phyloP scores from a whole-genome alignment of 495 filamentous ascomycete genomes.

The Lepraria neglecta region DNA sequence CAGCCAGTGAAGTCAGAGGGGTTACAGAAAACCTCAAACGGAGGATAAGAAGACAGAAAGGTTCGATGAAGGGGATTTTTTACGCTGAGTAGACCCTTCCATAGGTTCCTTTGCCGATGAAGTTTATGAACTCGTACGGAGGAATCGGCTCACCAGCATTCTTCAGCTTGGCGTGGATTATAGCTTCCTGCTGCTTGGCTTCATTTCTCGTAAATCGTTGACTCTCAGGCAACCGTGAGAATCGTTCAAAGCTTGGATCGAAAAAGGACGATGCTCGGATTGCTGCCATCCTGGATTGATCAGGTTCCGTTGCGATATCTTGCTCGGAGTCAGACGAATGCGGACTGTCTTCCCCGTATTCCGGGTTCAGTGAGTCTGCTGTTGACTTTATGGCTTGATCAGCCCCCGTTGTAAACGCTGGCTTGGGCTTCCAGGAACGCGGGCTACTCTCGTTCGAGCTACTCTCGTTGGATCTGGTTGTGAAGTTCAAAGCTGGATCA shows the following conservation, averaged over 20 bases:
- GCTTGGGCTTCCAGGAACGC: too few relatives aligned
- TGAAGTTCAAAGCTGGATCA: background rate
- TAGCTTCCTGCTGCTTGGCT: slow-evolving; percentile 44
- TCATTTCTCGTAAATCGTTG: slow-evolving; percentile 3
- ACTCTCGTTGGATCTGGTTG: too few relatives aligned
- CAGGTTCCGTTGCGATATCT: too few relatives aligned
- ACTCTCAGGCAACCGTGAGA: slow-evolving; percentile 1
- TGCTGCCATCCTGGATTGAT: background rate
- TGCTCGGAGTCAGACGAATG: too few relatives aligned
- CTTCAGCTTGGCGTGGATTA: slow-evolving; percentile 45
- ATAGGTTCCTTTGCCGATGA: slow-evolving; percentile 94
- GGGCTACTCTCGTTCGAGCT: too few relatives aligned
- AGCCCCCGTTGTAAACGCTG: too few relatives aligned
- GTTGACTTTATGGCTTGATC: too few relatives aligned
- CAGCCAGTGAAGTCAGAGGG: background rate
- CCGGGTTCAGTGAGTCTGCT: too few relatives aligned
- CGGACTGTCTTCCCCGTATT: too few relatives aligned
- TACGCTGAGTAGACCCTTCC: slow-evolving; percentile 88
- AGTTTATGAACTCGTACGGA: slow-evolving; percentile 74
- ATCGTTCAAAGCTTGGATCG: background rate
- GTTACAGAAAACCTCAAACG: background rate
- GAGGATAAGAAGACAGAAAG: background rate
- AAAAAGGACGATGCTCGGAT: slow-evolving; percentile 5
- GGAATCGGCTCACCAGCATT: slow-evolving; percentile 43
- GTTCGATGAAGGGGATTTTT: slow-evolving; percentile 19